These are phyloP conservation scores for Chalaropsis ovoidea DNA, from an alignment of 2,329 filamentous ascomycete genomes.

Conservation along the genomic window DNA sequence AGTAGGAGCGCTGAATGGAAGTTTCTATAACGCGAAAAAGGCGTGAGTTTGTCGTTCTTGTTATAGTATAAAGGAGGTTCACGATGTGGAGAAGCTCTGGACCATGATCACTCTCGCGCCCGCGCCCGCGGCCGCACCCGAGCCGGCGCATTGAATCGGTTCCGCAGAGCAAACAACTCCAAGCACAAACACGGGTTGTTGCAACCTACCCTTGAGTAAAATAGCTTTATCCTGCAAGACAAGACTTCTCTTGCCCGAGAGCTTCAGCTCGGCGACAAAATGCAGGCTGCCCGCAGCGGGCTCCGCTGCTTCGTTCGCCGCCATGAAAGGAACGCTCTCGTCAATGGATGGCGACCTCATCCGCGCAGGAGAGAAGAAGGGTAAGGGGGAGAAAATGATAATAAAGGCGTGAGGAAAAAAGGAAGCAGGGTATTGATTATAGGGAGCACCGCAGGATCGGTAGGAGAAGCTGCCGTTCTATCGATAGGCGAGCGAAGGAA, in stretches of 20 bases:
- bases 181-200: background rate
- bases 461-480: background rate
- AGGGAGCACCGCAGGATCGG: too few species aligned
- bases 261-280: constrained; percentile 22
- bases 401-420: background rate
- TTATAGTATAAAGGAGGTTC: background rate
- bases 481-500: background rate
- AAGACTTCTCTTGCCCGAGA: constrained; percentile 26
- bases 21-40: constrained; percentile 13
- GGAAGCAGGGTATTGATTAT: too few species aligned
- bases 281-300: constrained; percentile 5
- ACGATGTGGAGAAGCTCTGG: background rate
- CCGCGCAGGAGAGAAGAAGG: background rate
- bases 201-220: constrained; percentile 27
- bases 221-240: constrained; percentile 26
- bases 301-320: constrained; percentile 18
- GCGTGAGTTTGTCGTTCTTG: constrained; percentile 3
- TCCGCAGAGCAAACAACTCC: background rate
- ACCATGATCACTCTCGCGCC: background rate
- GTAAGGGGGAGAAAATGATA: background rate
- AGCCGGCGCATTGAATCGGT: background rate
- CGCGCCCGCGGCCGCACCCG: background rate
- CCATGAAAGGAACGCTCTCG: constrained; percentile 23
- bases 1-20: constrained; percentile 15
- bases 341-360: constrained; percentile 20